These are phyloP conservation scores for Pyrenochaeta sp. DNA, from an alignment of 2,329 filamentous ascomycete genomes.

Conservation along the genomic window DNA sequence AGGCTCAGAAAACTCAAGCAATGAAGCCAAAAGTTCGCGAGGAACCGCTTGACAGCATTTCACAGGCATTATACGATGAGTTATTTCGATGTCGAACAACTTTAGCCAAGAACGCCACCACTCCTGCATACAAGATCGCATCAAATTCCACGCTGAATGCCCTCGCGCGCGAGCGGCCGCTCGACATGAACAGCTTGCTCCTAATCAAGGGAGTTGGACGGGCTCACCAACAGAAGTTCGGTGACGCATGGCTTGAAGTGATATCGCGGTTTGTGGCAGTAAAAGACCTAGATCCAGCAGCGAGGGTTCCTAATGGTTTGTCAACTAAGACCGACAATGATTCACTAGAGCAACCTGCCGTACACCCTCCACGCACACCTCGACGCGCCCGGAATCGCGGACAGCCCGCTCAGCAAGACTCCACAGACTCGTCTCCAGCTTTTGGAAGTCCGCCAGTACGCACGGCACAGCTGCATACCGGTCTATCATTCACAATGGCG, in stretches of 20 bases:
- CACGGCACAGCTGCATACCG: conserved; percentile 21
- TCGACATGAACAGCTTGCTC: conserved; percentile 24
- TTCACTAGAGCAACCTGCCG: not conserved
- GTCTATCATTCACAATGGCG: conserved; percentile 32
- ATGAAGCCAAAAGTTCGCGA: conserved; percentile 2
- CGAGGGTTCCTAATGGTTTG: not conserved
- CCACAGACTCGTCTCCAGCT: conserved; percentile 30
- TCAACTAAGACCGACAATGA: not conserved
- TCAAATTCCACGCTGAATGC: conserved; percentile 30
- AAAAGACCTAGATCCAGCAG: conserved; percentile 5
- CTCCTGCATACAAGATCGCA: conserved; percentile 26
- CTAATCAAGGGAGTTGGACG: conserved; percentile 37
- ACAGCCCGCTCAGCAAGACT: conserved; percentile 7
- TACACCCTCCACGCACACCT: conserved; percentile 7
- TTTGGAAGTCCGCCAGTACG: conserved; percentile 30
- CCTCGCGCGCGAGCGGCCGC: conserved; percentile 36
- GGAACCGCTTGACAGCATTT: conserved; percentile 18
- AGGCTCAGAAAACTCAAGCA: not conserved
- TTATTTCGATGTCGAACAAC: conserved; percentile 25
- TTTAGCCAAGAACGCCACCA: conserved; percentile 19
- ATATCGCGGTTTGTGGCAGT: conserved; percentile 25
- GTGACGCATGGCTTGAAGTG: conserved; percentile 37
- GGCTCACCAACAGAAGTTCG: conserved; percentile 29
- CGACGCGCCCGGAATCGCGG: not conserved
- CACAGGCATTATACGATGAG: conserved; percentile 29